Percentiles rank a stretch among this genome's conserved stretches.
Evolutionary conservation across 2,329 filamentous ascomycete genomes (phyloP).

Genomic region (Cytospora piceae): DNA sequence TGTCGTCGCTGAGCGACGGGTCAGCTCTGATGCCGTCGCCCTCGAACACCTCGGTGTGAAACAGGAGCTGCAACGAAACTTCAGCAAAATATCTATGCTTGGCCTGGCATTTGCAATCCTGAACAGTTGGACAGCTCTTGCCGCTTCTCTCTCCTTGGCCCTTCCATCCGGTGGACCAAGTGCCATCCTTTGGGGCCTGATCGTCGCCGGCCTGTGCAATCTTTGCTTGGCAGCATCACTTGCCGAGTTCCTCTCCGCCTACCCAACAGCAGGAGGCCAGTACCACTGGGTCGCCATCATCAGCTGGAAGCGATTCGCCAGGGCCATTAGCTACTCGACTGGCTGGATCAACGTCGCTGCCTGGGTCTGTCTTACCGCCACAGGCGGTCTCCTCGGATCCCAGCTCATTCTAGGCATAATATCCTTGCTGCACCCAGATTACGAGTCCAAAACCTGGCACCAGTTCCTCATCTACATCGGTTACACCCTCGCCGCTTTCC

Average conservation of each 20-base stretch:
- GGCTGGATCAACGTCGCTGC: slow-evolving; percentile 76
- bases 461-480: slow-evolving; percentile 74
- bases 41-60: slow-evolving; percentile 52
- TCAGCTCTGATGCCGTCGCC: slow-evolving; percentile 38
- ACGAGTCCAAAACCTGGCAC: slow-evolving; percentile 65
- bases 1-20: slow-evolving; percentile 13
- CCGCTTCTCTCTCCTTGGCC: slow-evolving; percentile 50
- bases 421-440: slow-evolving; percentile 61
- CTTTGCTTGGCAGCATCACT: slow-evolving; percentile 69
- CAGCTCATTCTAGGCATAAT: slow-evolving; percentile 70
- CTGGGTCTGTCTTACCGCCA: slow-evolving; percentile 71
- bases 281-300: slow-evolving; percentile 75
- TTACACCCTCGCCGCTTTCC: slow-evolving; percentile 63
- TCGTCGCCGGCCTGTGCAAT: slow-evolving; percentile 69
- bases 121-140: slow-evolving; percentile 55
- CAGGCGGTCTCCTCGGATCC: slow-evolving; percentile 68
- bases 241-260: slow-evolving; percentile 72
- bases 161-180: slow-evolving; percentile 71
- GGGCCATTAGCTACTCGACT: slow-evolving; percentile 69
- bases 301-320: slow-evolving; percentile 62
- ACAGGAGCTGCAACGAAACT: slow-evolving; percentile 55
- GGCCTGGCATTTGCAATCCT: slow-evolving; percentile 54
- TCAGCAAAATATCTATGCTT: slow-evolving; percentile 52
- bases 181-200: slow-evolving; percentile 73
- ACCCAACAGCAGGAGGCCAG: slow-evolving; percentile 62